phyloP scores from a whole-genome alignment of 2,329 filamentous ascomycete genomes.

The Trematosphaeria pertusa region DNA sequence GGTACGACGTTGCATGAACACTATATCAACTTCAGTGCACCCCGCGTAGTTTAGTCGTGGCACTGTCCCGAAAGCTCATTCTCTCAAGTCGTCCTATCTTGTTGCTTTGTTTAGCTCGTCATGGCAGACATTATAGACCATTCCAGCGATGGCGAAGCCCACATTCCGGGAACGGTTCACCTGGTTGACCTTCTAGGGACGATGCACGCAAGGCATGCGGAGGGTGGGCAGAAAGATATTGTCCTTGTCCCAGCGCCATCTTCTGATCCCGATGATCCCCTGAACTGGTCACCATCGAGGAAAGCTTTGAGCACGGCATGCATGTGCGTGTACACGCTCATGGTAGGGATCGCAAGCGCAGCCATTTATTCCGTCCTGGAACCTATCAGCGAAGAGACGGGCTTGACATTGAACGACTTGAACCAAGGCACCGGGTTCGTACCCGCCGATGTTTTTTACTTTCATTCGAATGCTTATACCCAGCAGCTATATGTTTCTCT shows the following conservation, averaged over 20 bases:
- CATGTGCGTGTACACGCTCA: constrained; percentile 57
- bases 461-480: too few relatives aligned
- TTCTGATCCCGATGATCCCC: constrained; percentile 42
- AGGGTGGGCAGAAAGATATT: constrained; percentile 45
- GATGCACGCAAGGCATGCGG: constrained; percentile 46
- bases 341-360: constrained; percentile 57
- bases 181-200: constrained; percentile 51
- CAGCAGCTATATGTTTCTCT: constrained; percentile 56
- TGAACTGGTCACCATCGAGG: constrained; percentile 41
- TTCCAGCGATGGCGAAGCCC: constrained; percentile 4
- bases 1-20: not conserved
- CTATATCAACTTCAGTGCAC: not conserved
- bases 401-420: constrained; percentile 53
- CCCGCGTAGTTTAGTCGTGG: not conserved
- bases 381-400: constrained; percentile 56
- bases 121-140: not conserved
- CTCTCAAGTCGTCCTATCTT: not conserved
- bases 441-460: too few relatives aligned
- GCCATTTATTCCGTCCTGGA: constrained; percentile 60
- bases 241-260: constrained; percentile 50
- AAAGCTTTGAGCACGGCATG: constrained; percentile 37
- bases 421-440: constrained; percentile 56
- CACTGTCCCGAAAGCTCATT: too few relatives aligned
- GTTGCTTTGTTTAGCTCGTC: not conserved
- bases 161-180: constrained; percentile 52